Evolutionary conservation across 768 basidiomycete species (phyloP), one percentile per base, ranked within the genome.

Genomic region (Suillus luteus): DNA sequence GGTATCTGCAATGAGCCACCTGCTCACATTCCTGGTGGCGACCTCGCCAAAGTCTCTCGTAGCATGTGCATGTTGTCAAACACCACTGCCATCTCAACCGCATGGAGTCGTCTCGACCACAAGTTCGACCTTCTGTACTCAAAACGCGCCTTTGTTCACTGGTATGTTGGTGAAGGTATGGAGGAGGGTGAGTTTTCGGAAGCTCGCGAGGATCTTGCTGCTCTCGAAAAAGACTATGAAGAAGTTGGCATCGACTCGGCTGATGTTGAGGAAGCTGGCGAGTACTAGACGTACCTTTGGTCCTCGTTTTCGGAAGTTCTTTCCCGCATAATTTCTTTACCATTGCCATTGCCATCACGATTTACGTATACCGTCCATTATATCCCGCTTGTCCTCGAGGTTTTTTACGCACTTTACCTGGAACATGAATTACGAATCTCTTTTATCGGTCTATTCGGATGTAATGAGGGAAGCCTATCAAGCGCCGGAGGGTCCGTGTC

Each of bases 181-280:
- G 87, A 90, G 75, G 88, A 90, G 85, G 96, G 96, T 76, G 96
- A 99, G 81, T 98, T 99, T 82, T 96, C 94, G 22, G 96, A 98
- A 82, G 96, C 96, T 22, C 91, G 96, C 65, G 97, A 99, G 81
- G 96, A 99, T 76, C 89, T 99, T 63, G 97, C 96, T n/a, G 96
- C 96, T n/a, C 88, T 99, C 62, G 96, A 98, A 84, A 97, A 95
- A 78, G 94, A 95, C 69, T 95, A 95, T 71, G 93, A 94, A 76
- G 93, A 97, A 75, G 94, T 89, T 68, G 85, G 87, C 60, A 81
- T 79, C 35, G 79, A 80, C 71, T 83, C 82, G 48, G 83, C 81
- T 5, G 82, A 83, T 46, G 79, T 66, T 19, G 82, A 86, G 73
- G 85, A 85, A 64, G 78, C 68, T 55, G 81, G 78, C 65, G 82